Percentiles rank a stretch among this genome's conserved stretches.
Evolutionary conservation across 2,329 filamentous ascomycete genomes (phyloP).

Genomic region (Drechslerella stenobrocha): DNA sequence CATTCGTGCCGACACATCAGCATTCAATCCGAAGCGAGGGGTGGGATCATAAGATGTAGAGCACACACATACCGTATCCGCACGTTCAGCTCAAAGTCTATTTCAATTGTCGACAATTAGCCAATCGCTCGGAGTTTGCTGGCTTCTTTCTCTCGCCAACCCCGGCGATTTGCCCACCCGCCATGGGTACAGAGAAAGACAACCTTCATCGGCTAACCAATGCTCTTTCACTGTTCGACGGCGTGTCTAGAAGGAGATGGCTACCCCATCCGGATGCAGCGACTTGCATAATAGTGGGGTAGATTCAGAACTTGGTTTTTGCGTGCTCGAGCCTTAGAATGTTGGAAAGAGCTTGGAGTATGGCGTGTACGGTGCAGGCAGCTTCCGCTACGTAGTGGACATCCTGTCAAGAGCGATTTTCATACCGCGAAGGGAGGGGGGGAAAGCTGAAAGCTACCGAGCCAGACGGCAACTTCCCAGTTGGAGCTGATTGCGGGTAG

Average conservation of each 20-base stretch:
- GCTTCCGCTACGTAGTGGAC: neutral
- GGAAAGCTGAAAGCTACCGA: conserved; percentile 1
- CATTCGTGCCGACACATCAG: conserved; percentile 27
- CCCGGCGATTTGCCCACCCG: conserved; percentile 12
- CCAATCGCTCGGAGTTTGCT: conserved; percentile 26
- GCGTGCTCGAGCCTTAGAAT: conserved; percentile 4
- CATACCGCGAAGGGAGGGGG: conserved; percentile 8
- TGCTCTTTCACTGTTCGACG: conserved; percentile 13
- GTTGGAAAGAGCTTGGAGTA: neutral
- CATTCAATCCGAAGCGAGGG: conserved; percentile 7
- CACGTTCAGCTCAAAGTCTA: too few species aligned
- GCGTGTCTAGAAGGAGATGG: conserved; percentile 10
- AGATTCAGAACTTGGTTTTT: conserved; percentile 11
- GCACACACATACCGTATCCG: too few species aligned
- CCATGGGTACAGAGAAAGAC: conserved; percentile 26
- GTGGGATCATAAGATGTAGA: conserved; percentile 2
- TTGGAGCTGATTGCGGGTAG: neutral
- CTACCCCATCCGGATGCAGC: conserved; percentile 47
- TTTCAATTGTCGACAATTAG: too few species aligned
- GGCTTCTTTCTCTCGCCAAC: neutral
- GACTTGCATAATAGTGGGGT: conserved; percentile 27
- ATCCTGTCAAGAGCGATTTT: neutral
- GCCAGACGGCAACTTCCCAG: neutral
- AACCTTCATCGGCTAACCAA: conserved; percentile 11
- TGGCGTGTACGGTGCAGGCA: neutral